Base-by-base conservation (phyloP, 176 grass and related monocot genomes). In the Lolium rigidum region DNA sequence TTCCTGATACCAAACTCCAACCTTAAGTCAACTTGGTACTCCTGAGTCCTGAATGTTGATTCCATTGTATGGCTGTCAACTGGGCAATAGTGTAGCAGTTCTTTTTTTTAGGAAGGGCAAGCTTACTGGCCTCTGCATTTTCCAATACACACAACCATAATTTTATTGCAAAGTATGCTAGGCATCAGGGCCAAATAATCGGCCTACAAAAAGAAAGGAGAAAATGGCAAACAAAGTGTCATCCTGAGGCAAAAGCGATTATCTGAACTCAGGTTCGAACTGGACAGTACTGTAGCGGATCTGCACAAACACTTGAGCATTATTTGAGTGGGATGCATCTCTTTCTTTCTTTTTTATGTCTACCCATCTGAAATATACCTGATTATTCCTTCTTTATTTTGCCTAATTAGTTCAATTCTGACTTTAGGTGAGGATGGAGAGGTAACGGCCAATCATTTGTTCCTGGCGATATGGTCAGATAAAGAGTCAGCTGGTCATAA, bases 401-500 rank as follows among this genome's bases (percentile, higher is more conserved):
- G 0, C 54, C 76, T 48, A 69, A 44, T 82, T 50, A 85, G 60
- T 85, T 84, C 20, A 84, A 60, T 21, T 67, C 59, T 83, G 41
- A 56, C 28, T 85, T 67, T 54, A 98, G 92, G 88, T 69, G 87
- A 85, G 25, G 85, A 92, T 16, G 93, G 93, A 83, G 95, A 98
- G 78, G 89, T 98, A 92, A 95, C 93, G 4, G 87, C 88, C 20
- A 90, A 87, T 43, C 91, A 95, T 88, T 83, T 98, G 70, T 81
- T 95, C 26, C 75, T 98, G 77, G 93, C 89, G 54, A 95, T 95
- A 95, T 98, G 93, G 95, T 95, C 91, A 51, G 83, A 95, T 82
- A 95, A 90, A 87, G 87, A 93, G 70, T 92, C 93, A 62, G 88
- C 87, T 80, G 93, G 93, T 80, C 91, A 98, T 78, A 95, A 98